These are phyloP conservation scores for Rhynchosporium secalis DNA, from an alignment of 2,329 filamentous ascomycete species.

Conservation along the genomic window DNA sequence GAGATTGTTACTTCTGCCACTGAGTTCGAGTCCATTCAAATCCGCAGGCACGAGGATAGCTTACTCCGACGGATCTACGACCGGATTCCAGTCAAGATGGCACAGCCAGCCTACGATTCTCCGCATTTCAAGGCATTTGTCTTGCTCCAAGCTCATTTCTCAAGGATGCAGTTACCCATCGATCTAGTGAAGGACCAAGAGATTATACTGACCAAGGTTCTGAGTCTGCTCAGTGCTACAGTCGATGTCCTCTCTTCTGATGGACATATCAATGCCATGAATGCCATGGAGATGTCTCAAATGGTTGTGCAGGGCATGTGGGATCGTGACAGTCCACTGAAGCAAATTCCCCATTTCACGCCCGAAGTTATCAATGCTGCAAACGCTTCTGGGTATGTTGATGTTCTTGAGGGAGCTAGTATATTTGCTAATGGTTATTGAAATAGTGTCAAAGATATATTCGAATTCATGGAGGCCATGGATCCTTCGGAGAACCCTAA, in stretches of 20 bases:
- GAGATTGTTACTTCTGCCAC: slow-evolving; percentile 97
- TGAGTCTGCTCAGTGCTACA: slow-evolving; percentile 85
- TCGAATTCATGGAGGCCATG: slow-evolving; percentile 99
- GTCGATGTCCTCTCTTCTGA: slow-evolving; percentile 96
- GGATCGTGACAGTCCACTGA: slow-evolving; percentile 94
- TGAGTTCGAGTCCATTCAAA: slow-evolving; percentile 94
- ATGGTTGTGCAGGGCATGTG: slow-evolving; percentile 99
- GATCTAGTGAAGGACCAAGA: slow-evolving; percentile 97
- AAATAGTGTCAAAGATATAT: slow-evolving; percentile 81
- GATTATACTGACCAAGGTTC: slow-evolving; percentile 76
- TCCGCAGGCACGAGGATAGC: slow-evolving; percentile 86
- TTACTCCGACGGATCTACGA: slow-evolving; percentile 92
- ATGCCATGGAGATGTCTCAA: slow-evolving; percentile 98
- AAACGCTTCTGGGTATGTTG: slow-evolving; percentile 70
- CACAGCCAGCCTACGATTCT: slow-evolving; percentile 81
- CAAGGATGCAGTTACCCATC: slow-evolving; percentile 91
- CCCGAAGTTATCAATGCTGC: slow-evolving; percentile 80
- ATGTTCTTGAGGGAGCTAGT: slow-evolving; percentile 2
- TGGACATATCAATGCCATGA: slow-evolving; percentile 95
- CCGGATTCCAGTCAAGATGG: slow-evolving; percentile 92
- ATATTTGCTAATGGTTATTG: slow-evolving; percentile 38
- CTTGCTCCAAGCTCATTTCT: slow-evolving; percentile 96
- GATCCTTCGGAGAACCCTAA: slow-evolving; percentile 89
- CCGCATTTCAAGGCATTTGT: slow-evolving; percentile 98
- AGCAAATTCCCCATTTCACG: slow-evolving; percentile 95